phyloP scores from a whole-genome alignment of 805 yeast genomes.

The Kluyveromyces siamensis region DNA sequence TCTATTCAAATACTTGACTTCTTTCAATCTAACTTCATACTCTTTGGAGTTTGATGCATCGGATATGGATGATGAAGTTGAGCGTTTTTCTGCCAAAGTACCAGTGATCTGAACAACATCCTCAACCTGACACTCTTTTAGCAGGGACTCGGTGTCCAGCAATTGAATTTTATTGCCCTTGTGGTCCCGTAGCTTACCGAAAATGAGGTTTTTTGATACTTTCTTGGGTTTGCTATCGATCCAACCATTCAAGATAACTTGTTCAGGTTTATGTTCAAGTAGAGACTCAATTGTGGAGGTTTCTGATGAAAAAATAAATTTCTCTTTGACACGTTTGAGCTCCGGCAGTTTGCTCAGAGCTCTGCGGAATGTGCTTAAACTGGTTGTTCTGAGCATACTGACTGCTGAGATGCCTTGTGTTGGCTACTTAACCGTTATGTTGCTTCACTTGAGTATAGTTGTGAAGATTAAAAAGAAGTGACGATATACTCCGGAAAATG shows the following conservation, averaged over 20 bases:
- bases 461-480: too few species aligned
- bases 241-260: conserved; percentile 71
- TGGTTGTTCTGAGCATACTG: conserved; percentile 2
- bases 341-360: conserved; percentile 9
- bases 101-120: conserved; percentile 69
- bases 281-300: conserved; percentile 9
- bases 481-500: too few species aligned
- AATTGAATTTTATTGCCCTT: conserved; percentile 62
- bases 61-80: conserved; percentile 13
- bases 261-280: conserved; percentile 4
- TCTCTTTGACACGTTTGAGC: conserved; percentile 7
- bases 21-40: conserved; percentile 52
- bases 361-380: conserved; percentile 5
- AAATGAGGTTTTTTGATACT: conserved; percentile 53
- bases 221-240: conserved; percentile 65
- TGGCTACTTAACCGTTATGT: not conserved
- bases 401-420: not conserved
- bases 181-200: conserved; percentile 68
- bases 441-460: not conserved
- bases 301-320: conserved; percentile 11
- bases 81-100: conserved; percentile 22
- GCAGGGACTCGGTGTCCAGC: conserved; percentile 32
- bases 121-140: conserved; percentile 53
- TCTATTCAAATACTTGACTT: conserved; percentile 49
- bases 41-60: conserved; percentile 19